Conservation (phyloP, 176 grass and related monocot species). For the Dactylis glomerata region DNA sequence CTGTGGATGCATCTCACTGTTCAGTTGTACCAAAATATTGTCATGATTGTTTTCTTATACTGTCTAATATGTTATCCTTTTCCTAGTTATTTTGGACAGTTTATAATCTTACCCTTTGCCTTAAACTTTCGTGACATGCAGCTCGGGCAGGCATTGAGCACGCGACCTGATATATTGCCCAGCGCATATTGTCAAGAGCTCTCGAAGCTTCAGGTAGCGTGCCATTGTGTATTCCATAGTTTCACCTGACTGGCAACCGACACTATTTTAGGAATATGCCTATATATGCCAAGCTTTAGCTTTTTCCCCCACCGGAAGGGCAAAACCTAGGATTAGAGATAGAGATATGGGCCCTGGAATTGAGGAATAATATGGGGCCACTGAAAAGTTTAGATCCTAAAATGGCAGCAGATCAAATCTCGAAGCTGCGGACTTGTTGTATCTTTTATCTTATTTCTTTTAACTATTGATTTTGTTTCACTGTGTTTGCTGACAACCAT, state of each 20-base stretch:
- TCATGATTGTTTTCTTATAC: not conserved
- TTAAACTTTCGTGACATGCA: too few relatives aligned
- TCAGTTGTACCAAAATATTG: not conserved
- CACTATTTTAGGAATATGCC: not conserved
- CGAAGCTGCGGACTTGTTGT: not conserved
- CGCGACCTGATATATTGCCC: too few relatives aligned
- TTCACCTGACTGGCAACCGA: not conserved
- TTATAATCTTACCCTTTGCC: too few relatives aligned
- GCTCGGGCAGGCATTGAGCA: too few relatives aligned
- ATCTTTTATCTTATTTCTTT: conserved; percentile 10
- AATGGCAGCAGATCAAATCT: not conserved
- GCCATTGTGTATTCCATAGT: too few relatives aligned
- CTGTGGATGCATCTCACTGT: not conserved
- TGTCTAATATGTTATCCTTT: conserved; percentile 1
- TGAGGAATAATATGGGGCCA: not conserved
- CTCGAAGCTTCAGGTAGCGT: too few relatives aligned
- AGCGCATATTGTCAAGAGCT: too few relatives aligned
- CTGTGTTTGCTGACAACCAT: conserved; percentile 18
- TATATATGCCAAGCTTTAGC: not conserved
- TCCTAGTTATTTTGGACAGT: not conserved
- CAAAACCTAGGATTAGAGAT: not conserved
- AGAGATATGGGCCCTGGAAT: not conserved
- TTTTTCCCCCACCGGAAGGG: not conserved
- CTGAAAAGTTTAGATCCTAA: not conserved
- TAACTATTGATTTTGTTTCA: not conserved